Evolutionary conservation across 108 stramenopile genomes (phyloP), one percentile per base, ranked within the genome.

Genomic region (Cylindrotheca fusiformis): DNA sequence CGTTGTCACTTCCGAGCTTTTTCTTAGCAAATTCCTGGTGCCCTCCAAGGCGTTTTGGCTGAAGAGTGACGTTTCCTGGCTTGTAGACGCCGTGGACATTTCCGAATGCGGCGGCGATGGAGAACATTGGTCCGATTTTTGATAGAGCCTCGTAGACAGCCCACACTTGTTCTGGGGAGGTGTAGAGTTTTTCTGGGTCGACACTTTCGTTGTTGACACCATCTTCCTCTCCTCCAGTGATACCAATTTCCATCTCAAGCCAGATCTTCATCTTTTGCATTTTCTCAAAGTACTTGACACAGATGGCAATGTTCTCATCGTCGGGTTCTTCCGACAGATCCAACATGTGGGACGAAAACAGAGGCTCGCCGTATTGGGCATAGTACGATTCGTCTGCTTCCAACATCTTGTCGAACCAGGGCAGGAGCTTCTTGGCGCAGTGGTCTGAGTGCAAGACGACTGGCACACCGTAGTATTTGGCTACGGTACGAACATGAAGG

Each of bases 221-320:
- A 71, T 93, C 94, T 67, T 93, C 94, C 74, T 95, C 94, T 41
- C 94, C 94, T 55, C 94, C 94, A 23, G 94, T 93, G 84, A 95
- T 91, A 29, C 94, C 94, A 59, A 95, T 88, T 77, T 95, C 94
- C 89, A 95, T 93, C 78, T 95, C 94, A 31, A 95, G 75, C 88
- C 88, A 90, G 73, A 95, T 86, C 80, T 90, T 76, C 84, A 84
- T 84, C 25, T 69, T 68, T 10, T 68, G 65, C 82, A 88, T 74
- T 51, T 59, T 65, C 67, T 85, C 78, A 61, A 90, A 83, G 74
- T 90, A 90, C 64, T 87, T 65, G n/a, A 78, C 81, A 72, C 88
- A 90, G 36, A 85, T 87, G 57, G 56, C 63, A 68, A 90, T 90
- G 79, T 90, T 90, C 70, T 90, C 88, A 63, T 87, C 86, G 62